Evolutionary conservation across 805 yeast genomes (phyloP).

Genomic region (Pichia paraexigua): DNA sequence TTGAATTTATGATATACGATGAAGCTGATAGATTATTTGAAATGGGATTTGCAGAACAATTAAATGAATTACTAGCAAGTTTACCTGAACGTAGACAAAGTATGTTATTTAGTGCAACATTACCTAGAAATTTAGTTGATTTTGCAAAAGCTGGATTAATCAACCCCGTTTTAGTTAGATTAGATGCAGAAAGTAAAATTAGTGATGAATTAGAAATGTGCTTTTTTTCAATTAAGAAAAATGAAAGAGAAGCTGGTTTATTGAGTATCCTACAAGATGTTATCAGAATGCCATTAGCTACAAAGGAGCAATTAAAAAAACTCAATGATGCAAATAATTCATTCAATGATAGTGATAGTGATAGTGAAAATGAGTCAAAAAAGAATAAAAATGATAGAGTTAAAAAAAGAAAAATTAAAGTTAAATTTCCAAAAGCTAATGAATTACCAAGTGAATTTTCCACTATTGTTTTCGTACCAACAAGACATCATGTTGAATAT

Average conservation of each 20-base stretch:
- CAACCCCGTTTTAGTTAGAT: slow-evolving; percentile 85
- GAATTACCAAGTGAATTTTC: slow-evolving; percentile 79
- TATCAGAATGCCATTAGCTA: slow-evolving; percentile 75
- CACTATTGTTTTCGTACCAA: slow-evolving; percentile 91
- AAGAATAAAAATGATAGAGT: slow-evolving; percentile 26
- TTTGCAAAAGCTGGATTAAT: slow-evolving; percentile 95
- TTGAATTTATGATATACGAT: slow-evolving; percentile 90
- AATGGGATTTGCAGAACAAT: slow-evolving; percentile 91
- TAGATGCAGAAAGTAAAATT: slow-evolving; percentile 87
- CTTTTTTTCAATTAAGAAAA: slow-evolving; percentile 69
- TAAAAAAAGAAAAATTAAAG: slow-evolving; percentile 25
- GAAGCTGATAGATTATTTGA: slow-evolving; percentile 97
- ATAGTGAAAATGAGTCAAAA: slow-evolving; percentile 33
- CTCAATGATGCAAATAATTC: slow-evolving; percentile 40
- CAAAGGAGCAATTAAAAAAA: slow-evolving; percentile 55
- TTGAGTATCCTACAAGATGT: slow-evolving; percentile 72
- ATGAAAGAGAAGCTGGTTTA: slow-evolving; percentile 86
- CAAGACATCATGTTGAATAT: slow-evolving; percentile 96
- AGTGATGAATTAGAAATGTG: slow-evolving; percentile 89
- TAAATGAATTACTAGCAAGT: slow-evolving; percentile 79
- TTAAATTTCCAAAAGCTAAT: slow-evolving; percentile 67
- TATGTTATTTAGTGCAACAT: slow-evolving; percentile 85
- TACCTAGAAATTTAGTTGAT: slow-evolving; percentile 86
- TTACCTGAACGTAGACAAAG: slow-evolving; percentile 83
- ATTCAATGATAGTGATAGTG: slow-evolving; percentile 47